Evolutionary conservation across 1,139 yeast genomes (phyloP).

Genomic region (Taphrina sp.): DNA sequence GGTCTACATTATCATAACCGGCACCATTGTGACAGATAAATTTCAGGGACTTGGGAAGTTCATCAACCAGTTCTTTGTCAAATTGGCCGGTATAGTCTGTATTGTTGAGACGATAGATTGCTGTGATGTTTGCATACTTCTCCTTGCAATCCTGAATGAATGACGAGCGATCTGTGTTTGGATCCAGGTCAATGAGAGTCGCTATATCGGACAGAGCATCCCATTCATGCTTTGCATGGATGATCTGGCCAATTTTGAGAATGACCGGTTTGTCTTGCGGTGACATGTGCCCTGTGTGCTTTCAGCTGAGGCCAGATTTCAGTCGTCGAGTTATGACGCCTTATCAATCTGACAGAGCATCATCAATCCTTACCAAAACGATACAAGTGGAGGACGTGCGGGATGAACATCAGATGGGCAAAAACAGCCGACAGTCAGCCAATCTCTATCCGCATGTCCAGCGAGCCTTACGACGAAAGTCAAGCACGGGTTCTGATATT

Average conservation of each 20-base stretch:
- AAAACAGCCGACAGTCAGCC: too few relatives aligned
- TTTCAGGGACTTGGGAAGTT: conserved; percentile 51
- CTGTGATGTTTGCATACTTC: conserved; percentile 43
- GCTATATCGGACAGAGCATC: conserved; percentile 38
- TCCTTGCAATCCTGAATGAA: conserved; percentile 43
- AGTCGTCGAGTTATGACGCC: too few relatives aligned
- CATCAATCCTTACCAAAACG: too few relatives aligned
- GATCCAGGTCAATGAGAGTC: conserved; percentile 25
- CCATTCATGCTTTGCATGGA: conserved; percentile 40
- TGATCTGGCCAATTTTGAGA: conserved; percentile 38
- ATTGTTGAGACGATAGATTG: conserved; percentile 40
- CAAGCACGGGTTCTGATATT: too few relatives aligned
- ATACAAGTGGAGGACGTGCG: too few relatives aligned
- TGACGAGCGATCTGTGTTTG: conserved; percentile 40
- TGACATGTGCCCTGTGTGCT: too few relatives aligned
- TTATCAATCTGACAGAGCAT: too few relatives aligned
- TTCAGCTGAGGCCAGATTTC: too few relatives aligned
- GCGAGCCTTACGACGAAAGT: too few relatives aligned
- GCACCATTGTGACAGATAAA: conserved; percentile 64
- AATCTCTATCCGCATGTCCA: too few relatives aligned
- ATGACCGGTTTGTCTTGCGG: conserved; percentile 37
- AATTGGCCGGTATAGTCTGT: conserved; percentile 50
- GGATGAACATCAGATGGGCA: too few relatives aligned
- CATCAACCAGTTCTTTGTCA: conserved; percentile 54
- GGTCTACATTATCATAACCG: conserved; percentile 67